These are phyloP conservation scores for Boletales sp. DNA, from an alignment of 768 basidiomycete genomes.

Conservation along the genomic window DNA sequence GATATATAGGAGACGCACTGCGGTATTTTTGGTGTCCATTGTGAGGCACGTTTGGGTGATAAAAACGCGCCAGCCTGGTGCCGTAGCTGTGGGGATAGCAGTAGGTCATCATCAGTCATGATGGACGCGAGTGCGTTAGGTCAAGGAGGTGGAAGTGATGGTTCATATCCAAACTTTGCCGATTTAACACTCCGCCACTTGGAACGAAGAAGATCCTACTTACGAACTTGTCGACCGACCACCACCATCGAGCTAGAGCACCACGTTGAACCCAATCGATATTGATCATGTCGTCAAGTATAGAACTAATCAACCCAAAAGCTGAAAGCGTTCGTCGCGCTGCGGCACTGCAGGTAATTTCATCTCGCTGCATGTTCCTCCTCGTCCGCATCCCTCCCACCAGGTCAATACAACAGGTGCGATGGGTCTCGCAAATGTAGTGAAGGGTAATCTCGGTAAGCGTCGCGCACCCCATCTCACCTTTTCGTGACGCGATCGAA, in stretches of 20 bases:
- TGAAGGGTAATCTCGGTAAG: slow-evolving; percentile 93
- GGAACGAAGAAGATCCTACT: neutral
- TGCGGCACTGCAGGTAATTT: slow-evolving; percentile 81
- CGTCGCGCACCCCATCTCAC: slow-evolving; percentile 21
- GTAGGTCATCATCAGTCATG: slow-evolving; percentile 21
- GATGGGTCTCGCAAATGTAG: slow-evolving; percentile 95
- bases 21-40: slow-evolving; percentile 13
- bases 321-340: slow-evolving; percentile 90
- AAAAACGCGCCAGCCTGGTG: slow-evolving; percentile 33
- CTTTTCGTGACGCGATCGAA: slow-evolving; percentile 22
- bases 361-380: slow-evolving; percentile 16
- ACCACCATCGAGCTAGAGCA: slow-evolving; percentile 14
- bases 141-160: slow-evolving; percentile 25
- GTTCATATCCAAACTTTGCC: slow-evolving; percentile 27
- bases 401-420: slow-evolving; percentile 92
- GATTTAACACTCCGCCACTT: slow-evolving; percentile 33
- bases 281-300: slow-evolving; percentile 61
- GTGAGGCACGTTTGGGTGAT: slow-evolving; percentile 25
- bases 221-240: slow-evolving; percentile 7
- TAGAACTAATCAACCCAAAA: slow-evolving; percentile 96
- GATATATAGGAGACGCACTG: slow-evolving; percentile 28
- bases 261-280: slow-evolving; percentile 19
- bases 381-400: slow-evolving; percentile 20
- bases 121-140: slow-evolving; percentile 25
- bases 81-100: slow-evolving; percentile 29